Evolutionary conservation across 148 eudicot species (phyloP).

Genomic region (Amaranthus hypochondriacus): DNA sequence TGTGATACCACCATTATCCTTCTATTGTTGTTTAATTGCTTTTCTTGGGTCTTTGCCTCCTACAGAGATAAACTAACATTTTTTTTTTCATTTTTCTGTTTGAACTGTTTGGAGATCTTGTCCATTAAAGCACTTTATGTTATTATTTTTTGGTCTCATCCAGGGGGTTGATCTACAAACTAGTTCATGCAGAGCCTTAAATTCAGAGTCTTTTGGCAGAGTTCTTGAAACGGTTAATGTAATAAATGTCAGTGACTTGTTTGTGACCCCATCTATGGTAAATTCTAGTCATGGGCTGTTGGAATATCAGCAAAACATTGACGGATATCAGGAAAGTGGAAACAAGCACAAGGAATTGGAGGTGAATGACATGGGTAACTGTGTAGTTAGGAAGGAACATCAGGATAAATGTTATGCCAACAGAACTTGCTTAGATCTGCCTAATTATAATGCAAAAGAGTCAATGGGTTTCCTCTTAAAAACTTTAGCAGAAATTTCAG

Average conservation of each 20-base stretch:
- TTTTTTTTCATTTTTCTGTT: not conserved
- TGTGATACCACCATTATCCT: not conserved
- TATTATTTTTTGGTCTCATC: not conserved
- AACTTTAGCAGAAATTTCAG: slow-evolving; percentile 22
- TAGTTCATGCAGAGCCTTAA: slow-evolving; percentile 10
- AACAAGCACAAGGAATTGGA: slow-evolving; percentile 16
- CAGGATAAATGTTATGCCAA: slow-evolving; percentile 11
- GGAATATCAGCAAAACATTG: slow-evolving; percentile 22
- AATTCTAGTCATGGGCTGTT: slow-evolving; percentile 19
- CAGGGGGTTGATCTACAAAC: slow-evolving; percentile 30
- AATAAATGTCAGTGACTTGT: slow-evolving; percentile 16
- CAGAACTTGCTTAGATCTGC: slow-evolving; percentile 13
- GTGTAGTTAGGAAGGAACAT: slow-evolving; percentile 13
- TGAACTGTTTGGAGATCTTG: not conserved
- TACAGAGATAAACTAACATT: not conserved
- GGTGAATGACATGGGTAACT: slow-evolving; percentile 11
- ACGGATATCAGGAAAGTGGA: slow-evolving; percentile 16
- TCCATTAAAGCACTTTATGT: slow-evolving; percentile 5
- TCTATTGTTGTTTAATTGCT: not conserved
- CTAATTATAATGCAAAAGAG: slow-evolving; percentile 14
- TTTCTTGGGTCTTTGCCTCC: not conserved
- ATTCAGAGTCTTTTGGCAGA: slow-evolving; percentile 5
- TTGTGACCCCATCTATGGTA: slow-evolving; percentile 3
- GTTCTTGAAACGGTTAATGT: slow-evolving; percentile 12
- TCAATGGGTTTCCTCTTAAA: slow-evolving; percentile 18